Evolutionary conservation across 768 basidiomycete genomes (phyloP).

Genomic region (Termitomyces sp.): DNA sequence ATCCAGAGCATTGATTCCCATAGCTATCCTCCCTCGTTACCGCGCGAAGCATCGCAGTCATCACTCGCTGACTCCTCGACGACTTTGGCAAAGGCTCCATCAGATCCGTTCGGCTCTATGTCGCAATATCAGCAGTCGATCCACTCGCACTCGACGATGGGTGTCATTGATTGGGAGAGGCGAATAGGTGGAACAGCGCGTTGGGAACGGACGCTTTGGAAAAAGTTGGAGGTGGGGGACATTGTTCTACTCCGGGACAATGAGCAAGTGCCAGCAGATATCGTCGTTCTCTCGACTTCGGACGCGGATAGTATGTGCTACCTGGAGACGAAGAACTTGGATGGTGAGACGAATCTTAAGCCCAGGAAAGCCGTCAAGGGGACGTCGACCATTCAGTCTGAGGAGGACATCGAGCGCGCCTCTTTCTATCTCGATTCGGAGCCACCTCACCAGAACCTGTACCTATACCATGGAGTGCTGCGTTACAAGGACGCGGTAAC

Average conservation of each 20-base stretch:
- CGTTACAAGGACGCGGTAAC: conserved; percentile 60
- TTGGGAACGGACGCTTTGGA: conserved; percentile 98
- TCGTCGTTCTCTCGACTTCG: conserved; percentile 88
- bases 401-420: conserved; percentile 88
- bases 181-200: conserved; percentile 66
- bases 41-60: conserved; percentile 32
- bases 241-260: conserved; percentile 87
- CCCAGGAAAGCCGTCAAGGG: conserved; percentile 74
- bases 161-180: conserved; percentile 82
- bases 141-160: conserved; percentile 53
- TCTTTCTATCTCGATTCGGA: conserved; percentile 91
- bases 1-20: conserved; percentile 68
- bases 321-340: conserved; percentile 96
- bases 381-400: conserved; percentile 71
- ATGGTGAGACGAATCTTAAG: conserved; percentile 97
- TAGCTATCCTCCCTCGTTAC: conserved; percentile 55
- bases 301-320: conserved; percentile 92
- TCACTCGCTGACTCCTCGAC: conserved; percentile 36
- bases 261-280: conserved; percentile 96
- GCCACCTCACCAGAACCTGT: conserved; percentile 91
- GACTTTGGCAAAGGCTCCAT: conserved; percentile 27
- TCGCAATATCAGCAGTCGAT: conserved; percentile 57
- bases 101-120: conserved; percentile 39
- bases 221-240: conserved; percentile 98
- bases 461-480: conserved; percentile 84